Base-by-base conservation (phyloP, 176 grass and related monocot genomes). In the Saccharum spontaneum region DNA sequence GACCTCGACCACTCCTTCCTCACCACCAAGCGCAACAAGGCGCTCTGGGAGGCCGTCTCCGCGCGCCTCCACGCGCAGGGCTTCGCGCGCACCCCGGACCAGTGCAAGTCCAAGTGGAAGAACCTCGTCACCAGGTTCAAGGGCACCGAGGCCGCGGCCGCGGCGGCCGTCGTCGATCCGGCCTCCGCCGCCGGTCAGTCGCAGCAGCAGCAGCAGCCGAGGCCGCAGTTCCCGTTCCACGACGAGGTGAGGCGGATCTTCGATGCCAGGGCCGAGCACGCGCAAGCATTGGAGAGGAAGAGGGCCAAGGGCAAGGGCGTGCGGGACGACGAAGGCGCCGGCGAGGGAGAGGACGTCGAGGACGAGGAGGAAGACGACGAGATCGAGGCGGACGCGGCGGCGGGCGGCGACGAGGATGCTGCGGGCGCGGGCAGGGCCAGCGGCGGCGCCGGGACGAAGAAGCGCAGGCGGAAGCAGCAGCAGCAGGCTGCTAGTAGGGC, bases 51-150 rank as follows among this genome's bases (percentile, higher is more conserved):
- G 38, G 83, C 91, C 28, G 88, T 88, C 61, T 82, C 97, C 20
- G 57, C 84, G 7, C 50, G 88, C 64, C 97, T 99, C 49, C 84
- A 60, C 20, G 85, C 41, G 30, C 92, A 84, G 22, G 93, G 97
- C 2, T 99, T 99, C 86, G 12, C 49, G 5, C 90, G 97, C 71
- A 96, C 97, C 2, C 90, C 97, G 5, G 97, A 96, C 45, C 97
- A 99, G 94, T 99, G 97, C 90, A 99, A 99, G 90, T 99, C 97
- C 85, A 99, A 99, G 91, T 99, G 97, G 97, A 99, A 99, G 81
- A 99, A 99, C 72, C 97, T 99, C 59, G 91, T 99, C 71, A 94
- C 97, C 30, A 50, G 97, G 63, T 99, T 90, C 79, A 99, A 99
- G 68, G 84, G 84, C 15, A 87, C 74, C 3, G 86, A 93, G 67